phyloP scores from a whole-genome alignment of 257 asterid species.

The Plantago ovata region DNA sequence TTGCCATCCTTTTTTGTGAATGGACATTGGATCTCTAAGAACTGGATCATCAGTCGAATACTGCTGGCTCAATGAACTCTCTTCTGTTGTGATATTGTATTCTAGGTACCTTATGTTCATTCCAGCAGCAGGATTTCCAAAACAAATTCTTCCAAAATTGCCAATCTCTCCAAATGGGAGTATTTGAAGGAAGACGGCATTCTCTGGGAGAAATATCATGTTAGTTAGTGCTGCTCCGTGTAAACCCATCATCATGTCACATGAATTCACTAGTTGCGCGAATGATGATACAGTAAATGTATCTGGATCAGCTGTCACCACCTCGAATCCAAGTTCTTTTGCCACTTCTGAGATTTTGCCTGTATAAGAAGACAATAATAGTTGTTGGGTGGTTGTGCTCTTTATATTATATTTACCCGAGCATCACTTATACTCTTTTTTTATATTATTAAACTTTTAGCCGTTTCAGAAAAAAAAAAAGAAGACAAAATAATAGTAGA shows the following conservation, averaged over 20 bases:
- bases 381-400: too few relatives aligned
- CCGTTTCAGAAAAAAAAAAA: too few relatives aligned
- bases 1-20: constrained; percentile 50
- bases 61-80: constrained; percentile 43
- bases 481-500: too few relatives aligned
- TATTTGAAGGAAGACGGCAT: constrained; percentile 50
- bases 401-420: too few relatives aligned
- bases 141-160: constrained; percentile 43
- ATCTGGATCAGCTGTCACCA: constrained; percentile 43
- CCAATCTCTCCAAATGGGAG: constrained; percentile 65
- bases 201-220: constrained; percentile 69
- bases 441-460: too few relatives aligned
- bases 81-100: constrained; percentile 39
- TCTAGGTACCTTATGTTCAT: constrained; percentile 62
- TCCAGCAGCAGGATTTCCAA: constrained; percentile 47
- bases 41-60: constrained; percentile 41
- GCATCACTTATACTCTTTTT: too few relatives aligned
- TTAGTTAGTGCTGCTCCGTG: constrained; percentile 83
- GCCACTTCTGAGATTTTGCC: constrained; percentile 26
- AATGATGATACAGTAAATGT: constrained; percentile 31
- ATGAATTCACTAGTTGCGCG: constrained; percentile 54
- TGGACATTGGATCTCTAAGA: constrained; percentile 45
- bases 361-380: too few relatives aligned
- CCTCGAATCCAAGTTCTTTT: constrained; percentile 48
- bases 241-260: constrained; percentile 67